These are phyloP conservation scores for Zostera marina DNA, from an alignment of 116 monocot genomes.

Conservation along the genomic window DNA sequence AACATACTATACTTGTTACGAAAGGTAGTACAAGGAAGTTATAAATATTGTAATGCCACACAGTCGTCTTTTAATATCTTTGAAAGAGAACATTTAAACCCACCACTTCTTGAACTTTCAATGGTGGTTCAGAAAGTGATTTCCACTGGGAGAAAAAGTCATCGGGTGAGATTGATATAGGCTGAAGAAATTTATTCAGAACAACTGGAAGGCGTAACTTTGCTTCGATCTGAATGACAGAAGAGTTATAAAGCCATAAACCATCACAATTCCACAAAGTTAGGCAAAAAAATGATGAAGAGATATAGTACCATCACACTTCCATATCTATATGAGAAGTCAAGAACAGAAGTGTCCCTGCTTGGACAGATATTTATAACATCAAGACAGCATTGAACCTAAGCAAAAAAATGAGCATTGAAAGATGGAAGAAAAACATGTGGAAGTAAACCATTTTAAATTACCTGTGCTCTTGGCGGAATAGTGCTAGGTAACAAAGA, in stretches of 20 bases:
- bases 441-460: background rate
- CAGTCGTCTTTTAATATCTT: too few relatives aligned
- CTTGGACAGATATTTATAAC: constrained; percentile 81
- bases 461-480: constrained; percentile 97
- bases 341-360: constrained; percentile 86
- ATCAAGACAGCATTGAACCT: constrained; percentile 97
- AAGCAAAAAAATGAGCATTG: background rate
- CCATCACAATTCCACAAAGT: background rate
- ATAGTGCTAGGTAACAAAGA: constrained; percentile 80
- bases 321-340: constrained; percentile 80
- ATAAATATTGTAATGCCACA: too few relatives aligned
- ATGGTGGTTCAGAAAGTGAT: constrained; percentile 66
- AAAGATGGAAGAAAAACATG: too few relatives aligned
- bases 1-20: background rate
- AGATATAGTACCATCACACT: constrained; percentile 25
- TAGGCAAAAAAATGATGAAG: constrained; percentile 2
- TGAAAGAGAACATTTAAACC: background rate
- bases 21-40: too few relatives aligned
- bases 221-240: constrained; percentile 45
- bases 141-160: constrained; percentile 97
- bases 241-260: background rate
- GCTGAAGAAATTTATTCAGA: constrained; percentile 85
- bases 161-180: constrained; percentile 53
- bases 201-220: constrained; percentile 78
- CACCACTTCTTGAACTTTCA: constrained; percentile 99